Evolutionary conservation across 108 stramenopile genomes (phyloP).

Genomic region (Cyclotella choctawhatcheeana): DNA sequence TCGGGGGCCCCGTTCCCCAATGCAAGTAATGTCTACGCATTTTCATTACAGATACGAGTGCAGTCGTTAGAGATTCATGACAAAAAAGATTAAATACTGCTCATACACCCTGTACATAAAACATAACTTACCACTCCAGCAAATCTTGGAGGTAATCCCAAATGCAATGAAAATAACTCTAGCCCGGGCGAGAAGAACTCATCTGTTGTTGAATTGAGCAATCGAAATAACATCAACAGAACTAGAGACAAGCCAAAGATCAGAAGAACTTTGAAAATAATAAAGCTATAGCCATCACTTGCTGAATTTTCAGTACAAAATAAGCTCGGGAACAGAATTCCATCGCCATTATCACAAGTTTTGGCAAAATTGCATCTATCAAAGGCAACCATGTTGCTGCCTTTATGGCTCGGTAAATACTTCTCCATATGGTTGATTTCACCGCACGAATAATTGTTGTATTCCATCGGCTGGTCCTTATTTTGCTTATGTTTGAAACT

Average conservation of each 20-base stretch:
- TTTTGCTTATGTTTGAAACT: too few relatives aligned
- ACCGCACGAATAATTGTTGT: too few relatives aligned
- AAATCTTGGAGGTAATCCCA: conserved; percentile 93
- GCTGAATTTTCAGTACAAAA: conserved; percentile 23
- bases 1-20: conserved; percentile 99
- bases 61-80: not conserved
- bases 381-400: not conserved
- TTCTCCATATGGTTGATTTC: too few relatives aligned
- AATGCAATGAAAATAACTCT: conserved; percentile 84
- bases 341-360: conserved; percentile 78
- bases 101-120: not conserved
- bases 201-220: conserved; percentile 95
- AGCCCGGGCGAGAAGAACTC: conserved; percentile 96
- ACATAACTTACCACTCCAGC: conserved; percentile 80
- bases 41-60: not conserved
- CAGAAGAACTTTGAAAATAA: conserved; percentile 6
- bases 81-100: not conserved
- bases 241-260: conserved; percentile 7
- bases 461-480: too few relatives aligned
- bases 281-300: conserved; percentile 13
- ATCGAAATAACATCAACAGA: conserved; percentile 74
- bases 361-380: conserved; percentile 79
- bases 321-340: conserved; percentile 40
- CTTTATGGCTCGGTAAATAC: too few relatives aligned
- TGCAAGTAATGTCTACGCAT: conserved; percentile 84